Conservation (phyloP, 495 filamentous ascomycete species). For the Daldinia decipiens region DNA sequence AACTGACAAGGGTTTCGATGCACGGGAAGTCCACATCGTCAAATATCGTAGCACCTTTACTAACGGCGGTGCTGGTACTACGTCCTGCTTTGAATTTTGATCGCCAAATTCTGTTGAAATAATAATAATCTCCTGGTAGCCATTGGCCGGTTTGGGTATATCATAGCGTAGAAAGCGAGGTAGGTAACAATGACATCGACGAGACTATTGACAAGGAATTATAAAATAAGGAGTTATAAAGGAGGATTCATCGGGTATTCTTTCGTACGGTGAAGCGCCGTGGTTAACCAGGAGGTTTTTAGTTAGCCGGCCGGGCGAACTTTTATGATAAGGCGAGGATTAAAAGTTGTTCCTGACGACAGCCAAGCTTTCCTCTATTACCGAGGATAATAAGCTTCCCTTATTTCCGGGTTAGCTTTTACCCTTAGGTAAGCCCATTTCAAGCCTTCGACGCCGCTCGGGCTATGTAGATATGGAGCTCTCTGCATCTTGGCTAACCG, state of each 20-base stretch:
- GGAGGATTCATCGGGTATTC: background rate
- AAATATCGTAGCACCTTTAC: background rate
- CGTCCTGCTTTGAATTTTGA: background rate
- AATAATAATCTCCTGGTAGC: constrained; percentile 1
- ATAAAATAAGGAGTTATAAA: background rate
- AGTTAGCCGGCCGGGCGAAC: background rate
- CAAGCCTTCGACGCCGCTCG: constrained; percentile 14
- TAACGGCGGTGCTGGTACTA: background rate
- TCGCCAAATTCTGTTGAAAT: background rate
- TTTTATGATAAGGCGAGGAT: background rate
- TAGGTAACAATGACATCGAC: background rate
- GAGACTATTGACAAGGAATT: background rate
- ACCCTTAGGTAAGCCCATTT: constrained; percentile 16
- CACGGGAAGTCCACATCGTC: background rate
- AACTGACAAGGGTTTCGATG: background rate
- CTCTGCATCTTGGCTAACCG: background rate
- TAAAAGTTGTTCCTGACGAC: background rate
- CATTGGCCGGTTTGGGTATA: background rate
- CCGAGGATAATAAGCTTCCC: constrained; percentile 15
- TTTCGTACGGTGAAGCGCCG: background rate
- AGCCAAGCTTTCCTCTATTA: constrained; percentile 11
- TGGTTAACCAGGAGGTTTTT: background rate
- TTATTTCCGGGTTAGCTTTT: constrained; percentile 15
- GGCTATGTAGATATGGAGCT: constrained; percentile 8
- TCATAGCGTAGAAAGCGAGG: background rate